Evolutionary conservation across 305 asterid genomes (phyloP), one percentile per base, ranked within the genome.

Genomic region (Galium porrigens): DNA sequence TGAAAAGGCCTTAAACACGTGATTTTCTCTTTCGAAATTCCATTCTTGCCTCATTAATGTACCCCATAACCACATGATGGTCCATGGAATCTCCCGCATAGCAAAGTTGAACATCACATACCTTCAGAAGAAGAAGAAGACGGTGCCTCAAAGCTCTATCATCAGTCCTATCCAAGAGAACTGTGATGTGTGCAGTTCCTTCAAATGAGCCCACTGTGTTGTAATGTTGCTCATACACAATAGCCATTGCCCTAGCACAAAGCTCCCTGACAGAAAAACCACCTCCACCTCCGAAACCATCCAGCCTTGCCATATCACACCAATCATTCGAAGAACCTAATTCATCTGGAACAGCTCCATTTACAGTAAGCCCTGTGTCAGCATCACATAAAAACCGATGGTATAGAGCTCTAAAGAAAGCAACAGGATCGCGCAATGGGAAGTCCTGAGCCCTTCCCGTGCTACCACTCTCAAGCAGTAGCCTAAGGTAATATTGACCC

Each of bases 241-340:
- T 94, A 63, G 99, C 82, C 99, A 94, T 87, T 67, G 99, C 97
- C 81, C 99, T 86, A 22, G 99, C 99, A 80, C 97, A 94, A 64
- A 94, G 97, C 82, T 94, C 99, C 85, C 99, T 83, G 63, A 94
- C 99, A 14, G 92, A 94, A 71, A 89, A 89, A 64, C 97, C 97
- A 57, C 99, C 99, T 34, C 96, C 97, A 61, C 99, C 99, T 65
- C 99, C 99, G 77, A 94, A 94, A 73, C 99, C 97, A 85, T 94
- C 99, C 72, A 94, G 82, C 67, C 97, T 84, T 70, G 92, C 97
- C 92, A 90, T 82, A 85, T 94, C 97, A 78, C 99, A 94, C 99
- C 99, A 94, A 80, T 94, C 95, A 78, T 87, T 96, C 65, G 97
- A 84, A 57, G 96, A 85, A 14, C 99, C 99, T 92, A 94, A 82